Evolutionary conservation across 2,329 filamentous ascomycete species (phyloP), one percentile per base, ranked within the genome.

Genomic region (Ceratocystiopsis minuta): DNA sequence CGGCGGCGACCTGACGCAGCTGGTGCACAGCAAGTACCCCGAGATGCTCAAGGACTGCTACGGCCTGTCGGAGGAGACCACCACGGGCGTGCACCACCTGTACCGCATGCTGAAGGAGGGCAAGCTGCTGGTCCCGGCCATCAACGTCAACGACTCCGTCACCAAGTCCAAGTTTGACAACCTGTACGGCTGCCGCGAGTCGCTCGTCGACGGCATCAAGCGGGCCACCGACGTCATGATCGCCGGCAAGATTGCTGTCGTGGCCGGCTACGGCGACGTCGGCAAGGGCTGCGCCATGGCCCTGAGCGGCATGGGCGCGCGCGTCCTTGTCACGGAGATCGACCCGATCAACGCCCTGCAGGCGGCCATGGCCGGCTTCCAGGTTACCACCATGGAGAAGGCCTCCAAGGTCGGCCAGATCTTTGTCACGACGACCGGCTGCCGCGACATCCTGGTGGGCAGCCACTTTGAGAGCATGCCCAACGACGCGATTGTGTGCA

Each of bases 101-200:
- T 98, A 96, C 82, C 77, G 78, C 61, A 95, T 95, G 87, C 70
- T 96, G 63, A 95, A 90, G 76, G 78, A 83, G 55, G 75, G 75
- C 62, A 73, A 77, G 65, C 85, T 96, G 51, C 80, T 94, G 49
- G 83, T 94, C 53, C 90, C 90, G 53, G 75, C 88, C 66, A 85
- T 96, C 79, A 98, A 98, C 67, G 88, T 98, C 75, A 96, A 98
- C 72, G 88, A 98, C 78, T 87, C 82, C 46, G 88, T 98, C 61
- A 98, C 90, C 67, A 98, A 96, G 80, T 94, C 86, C 69, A 98
- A 98, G 78, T 98, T 98, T 64, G 90, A 96, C 78, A 98, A 98
- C 80, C 71, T 96, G 52, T 98, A 96, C 77, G 88, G 90, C 60
- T 96, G 90, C 85, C 80, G 86, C 63, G 90, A 96, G 73, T 95